Percentiles rank a stretch among this genome's conserved stretches.
Evolutionary conservation across 2,329 filamentous ascomycete species (phyloP).

Genomic region (Immersiporthe knoxdaviesiana): DNA sequence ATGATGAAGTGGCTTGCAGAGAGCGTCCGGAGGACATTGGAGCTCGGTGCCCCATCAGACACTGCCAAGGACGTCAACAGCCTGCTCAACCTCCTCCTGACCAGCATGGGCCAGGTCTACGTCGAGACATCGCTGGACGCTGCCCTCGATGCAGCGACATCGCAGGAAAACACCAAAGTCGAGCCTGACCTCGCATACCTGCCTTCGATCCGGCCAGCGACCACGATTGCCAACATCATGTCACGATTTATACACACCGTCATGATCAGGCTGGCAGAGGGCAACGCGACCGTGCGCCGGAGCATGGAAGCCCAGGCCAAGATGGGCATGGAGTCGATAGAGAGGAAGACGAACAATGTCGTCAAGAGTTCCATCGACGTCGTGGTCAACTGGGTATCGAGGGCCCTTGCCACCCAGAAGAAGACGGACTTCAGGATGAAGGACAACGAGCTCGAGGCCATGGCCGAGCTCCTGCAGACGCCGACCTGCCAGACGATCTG

Average conservation of each 20-base stretch:
- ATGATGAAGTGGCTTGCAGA: constrained; percentile 99
- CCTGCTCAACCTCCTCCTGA: constrained; percentile 80
- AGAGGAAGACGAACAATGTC: constrained; percentile 75
- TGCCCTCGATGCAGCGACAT: constrained; percentile 71
- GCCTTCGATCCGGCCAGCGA: constrained; percentile 75
- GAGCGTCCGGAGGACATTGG: constrained; percentile 86
- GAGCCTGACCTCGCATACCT: constrained; percentile 90
- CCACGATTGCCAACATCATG: constrained; percentile 91
- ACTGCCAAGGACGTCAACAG: constrained; percentile 93
- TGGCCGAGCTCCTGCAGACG: constrained; percentile 79
- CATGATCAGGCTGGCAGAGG: constrained; percentile 84
- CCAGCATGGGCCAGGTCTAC: constrained; percentile 84
- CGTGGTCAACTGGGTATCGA: constrained; percentile 74
- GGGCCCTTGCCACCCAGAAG: constrained; percentile 75
- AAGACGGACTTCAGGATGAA: constrained; percentile 90
- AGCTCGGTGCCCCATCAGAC: constrained; percentile 84
- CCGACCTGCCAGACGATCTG: constrained; percentile 81
- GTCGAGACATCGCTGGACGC: constrained; percentile 70
- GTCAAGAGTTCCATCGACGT: constrained; percentile 65
- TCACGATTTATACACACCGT: constrained; percentile 89
- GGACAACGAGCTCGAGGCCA: constrained; percentile 67
- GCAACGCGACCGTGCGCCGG: constrained; percentile 85
- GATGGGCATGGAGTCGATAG: constrained; percentile 73
- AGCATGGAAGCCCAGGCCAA: constrained; percentile 86
- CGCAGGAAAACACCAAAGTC: constrained; percentile 76